These are phyloP conservation scores for Cryptococcus sp. DNA, from an alignment of 1,284 basidiomycete genomes.

Conservation along the genomic window DNA sequence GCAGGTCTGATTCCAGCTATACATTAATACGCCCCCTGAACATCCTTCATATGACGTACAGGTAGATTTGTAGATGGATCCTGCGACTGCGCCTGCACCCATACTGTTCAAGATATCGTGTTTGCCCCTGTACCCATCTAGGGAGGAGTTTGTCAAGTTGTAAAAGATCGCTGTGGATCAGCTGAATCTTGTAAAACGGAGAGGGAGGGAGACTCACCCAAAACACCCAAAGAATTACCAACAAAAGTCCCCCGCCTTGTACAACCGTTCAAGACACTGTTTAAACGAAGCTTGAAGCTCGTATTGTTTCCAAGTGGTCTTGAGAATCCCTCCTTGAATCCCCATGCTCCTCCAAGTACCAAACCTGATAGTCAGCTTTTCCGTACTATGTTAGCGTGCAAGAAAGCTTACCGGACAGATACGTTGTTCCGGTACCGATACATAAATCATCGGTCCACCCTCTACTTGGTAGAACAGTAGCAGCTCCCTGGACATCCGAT, in stretches of 20 bases:
- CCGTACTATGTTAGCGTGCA: not conserved
- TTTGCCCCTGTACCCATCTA: slow-evolving; percentile 82
- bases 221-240: slow-evolving; percentile 95
- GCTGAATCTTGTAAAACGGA: not conserved
- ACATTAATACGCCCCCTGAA: slow-evolving; percentile 22
- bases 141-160: slow-evolving; percentile 91
- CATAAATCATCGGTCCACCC: slow-evolving; percentile 99
- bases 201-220: slow-evolving; percentile 59
- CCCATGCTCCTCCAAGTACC: slow-evolving; percentile 89
- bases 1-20: slow-evolving; percentile 86
- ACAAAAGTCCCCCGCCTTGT: slow-evolving; percentile 95
- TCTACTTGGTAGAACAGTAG: slow-evolving; percentile 81
- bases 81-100: slow-evolving; percentile 85
- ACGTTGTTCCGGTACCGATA: slow-evolving; percentile 98
- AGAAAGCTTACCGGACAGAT: slow-evolving; percentile 78
- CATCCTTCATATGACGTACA: slow-evolving; percentile 56
- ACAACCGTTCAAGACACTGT: slow-evolving; percentile 93
- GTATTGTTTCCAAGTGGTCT: slow-evolving; percentile 64
- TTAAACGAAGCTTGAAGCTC: slow-evolving; percentile 84
- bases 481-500: slow-evolving; percentile 75
- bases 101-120: slow-evolving; percentile 90
- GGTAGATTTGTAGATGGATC: slow-evolving; percentile 88
- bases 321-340: slow-evolving; percentile 86
- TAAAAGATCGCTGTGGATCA: slow-evolving; percentile 74
- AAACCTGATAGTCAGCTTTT: slow-evolving; percentile 63